Evolutionary conservation across 2,329 filamentous ascomycete genomes (phyloP), one percentile per base, ranked within the genome.

Genomic region (Exophiala spinifera): DNA sequence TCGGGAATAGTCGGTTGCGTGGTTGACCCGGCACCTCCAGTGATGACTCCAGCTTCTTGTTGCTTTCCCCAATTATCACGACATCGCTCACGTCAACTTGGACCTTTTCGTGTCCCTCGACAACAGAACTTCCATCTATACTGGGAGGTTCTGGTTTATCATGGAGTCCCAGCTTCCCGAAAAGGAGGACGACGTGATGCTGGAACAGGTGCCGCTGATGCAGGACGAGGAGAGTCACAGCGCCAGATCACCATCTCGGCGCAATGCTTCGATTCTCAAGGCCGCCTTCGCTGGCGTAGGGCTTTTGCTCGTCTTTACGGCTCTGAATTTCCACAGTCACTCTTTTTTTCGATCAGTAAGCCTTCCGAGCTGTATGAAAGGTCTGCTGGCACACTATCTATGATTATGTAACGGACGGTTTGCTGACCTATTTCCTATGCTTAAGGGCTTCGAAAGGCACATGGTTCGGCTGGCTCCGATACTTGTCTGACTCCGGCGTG

Each of bases 401-500:
- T 10, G 8, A 3, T 6, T 39, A 15, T n/a, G 3, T 13, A 3
- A 5, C 5, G 8, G 36, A 15, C 8, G 3, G 17, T 17, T n/a
- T 39, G 36, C 7, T 19, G 13, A 39, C 14, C 11, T 15, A 39
- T 10, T 39, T 39, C 3, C 13, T 36, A 15, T 39, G 8, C 5
- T 15, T 2, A 39, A 39, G 36, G 36, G 4, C 11, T 6, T 15
- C 36, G 36, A 6, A n/a, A 39, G 14, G 3, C 10, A 39, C 36
- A 39, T 19, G n/a, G n/a, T 39, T 8, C 36, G 17, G n/a, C 20
- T 8, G 33, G 42, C 11, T 33, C 51, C 23, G 54, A 50, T n/a
- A 47, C 80, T 20, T 86, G 84, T 65, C 66, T 78, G 45, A 80
- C 82, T 8, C 78, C 82, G 39, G 79, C 80, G 56, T 87, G 84